phyloP scores from a whole-genome alignment of 75 land plant genomes.

The Picea sitchensis region DNA sequence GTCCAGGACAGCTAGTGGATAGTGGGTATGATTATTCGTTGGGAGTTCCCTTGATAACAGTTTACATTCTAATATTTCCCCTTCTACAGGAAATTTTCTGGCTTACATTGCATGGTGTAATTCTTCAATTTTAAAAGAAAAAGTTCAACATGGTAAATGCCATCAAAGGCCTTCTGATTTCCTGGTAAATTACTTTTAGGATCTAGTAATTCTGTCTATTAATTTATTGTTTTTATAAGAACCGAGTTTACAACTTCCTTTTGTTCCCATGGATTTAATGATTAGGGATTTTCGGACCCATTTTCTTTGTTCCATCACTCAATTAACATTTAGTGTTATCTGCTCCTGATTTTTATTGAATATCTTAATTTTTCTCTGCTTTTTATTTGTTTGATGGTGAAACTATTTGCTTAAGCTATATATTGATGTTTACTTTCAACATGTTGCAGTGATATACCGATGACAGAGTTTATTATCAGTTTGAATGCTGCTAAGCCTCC shows the following conservation, averaged over 20 bases:
- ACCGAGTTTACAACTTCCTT: too few relatives aligned
- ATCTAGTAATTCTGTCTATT: neutral
- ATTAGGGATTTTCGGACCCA: neutral
- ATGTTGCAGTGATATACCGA: slow-evolving; percentile 76
- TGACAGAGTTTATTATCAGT: slow-evolving; percentile 83
- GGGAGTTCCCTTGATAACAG: too few relatives aligned
- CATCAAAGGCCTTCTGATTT: neutral
- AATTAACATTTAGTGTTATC: neutral
- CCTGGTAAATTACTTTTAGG: neutral
- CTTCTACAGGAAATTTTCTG: too few relatives aligned
- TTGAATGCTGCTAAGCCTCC: slow-evolving; percentile 62
- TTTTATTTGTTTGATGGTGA: neutral
- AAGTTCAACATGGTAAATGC: neutral
- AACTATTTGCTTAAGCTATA: neutral
- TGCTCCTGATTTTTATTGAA: too few relatives aligned
- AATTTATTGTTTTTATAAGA: neutral
- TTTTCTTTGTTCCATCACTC: neutral
- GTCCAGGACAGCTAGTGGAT: too few relatives aligned
- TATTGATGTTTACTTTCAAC: neutral
- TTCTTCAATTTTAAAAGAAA: too few relatives aligned
- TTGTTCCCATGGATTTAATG: too few relatives aligned
- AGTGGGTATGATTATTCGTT: too few relatives aligned
- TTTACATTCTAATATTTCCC: too few relatives aligned
- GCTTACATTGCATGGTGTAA: too few relatives aligned
- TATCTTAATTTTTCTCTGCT: neutral